Base-by-base conservation (phyloP, 371 early-diverging fungal species). In the Circinella umbellata region DNA sequence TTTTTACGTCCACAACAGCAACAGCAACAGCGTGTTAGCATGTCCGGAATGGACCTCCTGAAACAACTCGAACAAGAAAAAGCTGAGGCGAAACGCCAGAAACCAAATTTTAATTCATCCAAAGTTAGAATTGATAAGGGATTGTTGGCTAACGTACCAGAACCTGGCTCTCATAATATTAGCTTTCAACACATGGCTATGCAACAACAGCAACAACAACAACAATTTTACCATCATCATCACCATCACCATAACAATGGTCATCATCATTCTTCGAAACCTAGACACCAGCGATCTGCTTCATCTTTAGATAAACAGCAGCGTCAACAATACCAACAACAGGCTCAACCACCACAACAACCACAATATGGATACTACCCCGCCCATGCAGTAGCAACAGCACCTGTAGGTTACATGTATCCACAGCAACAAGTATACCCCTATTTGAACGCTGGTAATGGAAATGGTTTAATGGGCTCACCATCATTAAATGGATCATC, bases 1-100 rank as follows among this genome's bases (percentile, higher is more conserved):
- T 47, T 61, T 38, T 54, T 53, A 27, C 67, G 69, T 39, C 67
- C 68, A 18, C 67, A 68, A n/a, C 62, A 73, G 42, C 74, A 74
- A 27, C 72, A 63, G 18, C 67, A 64, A 1, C 76, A 80, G 4
- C 72, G 75, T 42, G 66, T 72, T 13, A 75, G 79, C 55, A 78
- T 82, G 77, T 80, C 81, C 10, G 84, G 82, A 60, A 84, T 84
- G 80, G 84, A 84, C 54, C 67, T 84, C 35, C 53, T 84, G 20
- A 74, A 74, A 27, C 82, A 84, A 68, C 68, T 78, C 34, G 84
- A 84, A 42, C 82, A 80, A 63, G 82, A 84, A 63, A 81, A 77
- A 55, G 80, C 79, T 15, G 78, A 78, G 35, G 59, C 68, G 15
- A 77, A 77, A 38, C 69, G 81, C 17, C 77, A 78, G 55, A 81